Evolutionary conservation across 768 basidiomycete species (phyloP).

Genomic region (Cyclocybe aegerita): DNA sequence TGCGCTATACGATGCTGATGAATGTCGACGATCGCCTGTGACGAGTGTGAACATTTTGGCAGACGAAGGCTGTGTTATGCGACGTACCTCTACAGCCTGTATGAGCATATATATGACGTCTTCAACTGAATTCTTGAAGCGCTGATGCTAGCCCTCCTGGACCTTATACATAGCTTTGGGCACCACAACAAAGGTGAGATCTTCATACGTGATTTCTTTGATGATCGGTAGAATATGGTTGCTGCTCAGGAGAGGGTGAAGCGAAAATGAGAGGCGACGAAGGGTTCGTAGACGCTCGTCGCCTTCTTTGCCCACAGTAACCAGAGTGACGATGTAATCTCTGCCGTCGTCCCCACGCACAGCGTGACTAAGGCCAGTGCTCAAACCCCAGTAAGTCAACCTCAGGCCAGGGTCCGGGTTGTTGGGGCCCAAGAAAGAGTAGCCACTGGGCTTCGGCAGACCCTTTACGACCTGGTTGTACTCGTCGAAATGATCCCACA

Average conservation of each 20-base stretch:
- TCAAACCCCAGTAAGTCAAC: no score
- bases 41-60: background rate
- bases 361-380: background rate
- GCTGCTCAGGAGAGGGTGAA: background rate
- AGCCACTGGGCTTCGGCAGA: no score
- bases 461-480: no score
- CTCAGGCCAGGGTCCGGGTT: no score
- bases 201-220: constrained; percentile 6
- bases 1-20: constrained; percentile 5
- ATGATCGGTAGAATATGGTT: constrained; percentile 11
- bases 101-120: constrained; percentile 7
- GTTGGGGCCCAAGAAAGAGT: no score
- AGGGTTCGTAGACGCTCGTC: constrained; percentile 4
- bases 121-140: constrained; percentile 5
- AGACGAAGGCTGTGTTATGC: background rate
- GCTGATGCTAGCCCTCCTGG: background rate
- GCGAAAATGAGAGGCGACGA: background rate
- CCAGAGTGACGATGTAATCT: constrained; percentile 1
- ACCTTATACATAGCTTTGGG: background rate
- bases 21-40: constrained; percentile 6
- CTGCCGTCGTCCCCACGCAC: background rate
- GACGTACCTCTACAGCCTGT: constrained; percentile 9
- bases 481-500: no score
- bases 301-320: constrained; percentile 2
- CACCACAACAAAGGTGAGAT: constrained; percentile 8